Evolutionary conservation across 2,329 filamentous ascomycete genomes (phyloP), one percentile per base, ranked within the genome.

Genomic region (Colletotrichum tropicale): DNA sequence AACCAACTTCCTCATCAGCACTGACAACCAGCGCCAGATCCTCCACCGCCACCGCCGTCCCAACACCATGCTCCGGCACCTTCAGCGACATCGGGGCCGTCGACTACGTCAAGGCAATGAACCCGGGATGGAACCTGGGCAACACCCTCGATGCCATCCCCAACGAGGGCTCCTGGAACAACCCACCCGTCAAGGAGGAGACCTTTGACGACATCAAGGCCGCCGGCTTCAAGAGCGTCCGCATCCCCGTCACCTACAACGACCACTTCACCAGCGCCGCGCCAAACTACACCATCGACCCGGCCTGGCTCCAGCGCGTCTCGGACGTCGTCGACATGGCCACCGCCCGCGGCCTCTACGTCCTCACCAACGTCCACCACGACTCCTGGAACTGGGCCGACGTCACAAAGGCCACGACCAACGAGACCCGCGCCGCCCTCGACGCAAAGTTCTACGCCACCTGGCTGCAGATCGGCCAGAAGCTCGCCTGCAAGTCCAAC

Each of bases 51-150:
- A 64, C 18, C n/a, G 71, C 71, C 26, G 66, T 43, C 9, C 71
- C 71, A 16, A 65, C 71, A 8, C 64, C 43, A 24, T 89, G 88
- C 76, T 81, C 81, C 2, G 84, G 85, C 2, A 84, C 82, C 8
- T 90, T 90, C 79, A 81, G 80, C 4, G 80, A 84, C 5, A 85
- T 90, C 62, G 85, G 88, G 1, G 89, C 89, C 0, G 81, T 83
- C 1, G 81, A 86, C 4, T 91, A 80, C 60, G 77, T 91, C 64
- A 83, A 84, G 7, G 86, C 84, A 10, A 83, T 91, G 55, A 89
- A 89, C 65, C 88, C 90, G 1, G 90, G 91, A 9, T 92, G 91
- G 91, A 92, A 92, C 77, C 78, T 92, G 10, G 91, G 91, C 12
- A 92, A 92, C 71, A 91, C 90, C 0, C 85, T 92, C 34, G 91